These are phyloP conservation scores for Fraxinus floribunda DNA, from an alignment of 305 asterid genomes.

Conservation along the genomic window DNA sequence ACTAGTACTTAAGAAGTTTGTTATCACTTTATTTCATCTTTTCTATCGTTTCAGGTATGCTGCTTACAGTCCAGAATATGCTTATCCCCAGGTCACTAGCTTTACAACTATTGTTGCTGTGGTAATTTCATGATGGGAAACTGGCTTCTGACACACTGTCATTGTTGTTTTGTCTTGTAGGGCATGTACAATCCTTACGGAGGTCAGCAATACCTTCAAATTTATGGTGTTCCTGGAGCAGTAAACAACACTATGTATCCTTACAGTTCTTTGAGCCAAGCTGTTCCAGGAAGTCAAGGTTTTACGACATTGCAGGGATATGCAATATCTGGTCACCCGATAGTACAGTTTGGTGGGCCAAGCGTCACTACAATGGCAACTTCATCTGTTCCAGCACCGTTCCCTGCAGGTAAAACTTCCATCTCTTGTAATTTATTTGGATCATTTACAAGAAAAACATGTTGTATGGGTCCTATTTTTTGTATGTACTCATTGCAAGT, in stretches of 20 bases:
- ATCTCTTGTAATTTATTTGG: background rate
- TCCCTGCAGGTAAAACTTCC: slow-evolving; percentile 58
- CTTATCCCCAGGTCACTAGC: slow-evolving; percentile 79
- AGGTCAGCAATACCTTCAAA: slow-evolving; percentile 85
- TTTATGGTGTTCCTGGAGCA: slow-evolving; percentile 85
- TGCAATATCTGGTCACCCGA: slow-evolving; percentile 81
- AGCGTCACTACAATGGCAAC: slow-evolving; percentile 66
- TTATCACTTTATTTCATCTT: background rate
- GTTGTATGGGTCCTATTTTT: background rate
- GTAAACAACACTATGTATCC: slow-evolving; percentile 71
- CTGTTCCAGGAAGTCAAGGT: slow-evolving; percentile 71
- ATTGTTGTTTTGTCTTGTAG: slow-evolving; percentile 38
- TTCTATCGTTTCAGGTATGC: slow-evolving; percentile 61
- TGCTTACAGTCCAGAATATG: slow-evolving; percentile 77
- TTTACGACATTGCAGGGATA: slow-evolving; percentile 74
- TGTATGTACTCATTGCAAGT: background rate
- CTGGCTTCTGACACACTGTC: slow-evolving; percentile 22
- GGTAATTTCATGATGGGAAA: slow-evolving; percentile 8
- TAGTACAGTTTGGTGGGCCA: slow-evolving; percentile 84
- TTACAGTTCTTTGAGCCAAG: slow-evolving; percentile 71
- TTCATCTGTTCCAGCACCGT: slow-evolving; percentile 68
- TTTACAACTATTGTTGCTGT: slow-evolving; percentile 24
- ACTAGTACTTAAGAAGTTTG: background rate
- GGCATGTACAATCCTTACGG: slow-evolving; percentile 88
- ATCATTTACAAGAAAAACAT: background rate